Conservation (phyloP, 2,329 filamentous ascomycete species). For the Monosporascus sp. region DNA sequence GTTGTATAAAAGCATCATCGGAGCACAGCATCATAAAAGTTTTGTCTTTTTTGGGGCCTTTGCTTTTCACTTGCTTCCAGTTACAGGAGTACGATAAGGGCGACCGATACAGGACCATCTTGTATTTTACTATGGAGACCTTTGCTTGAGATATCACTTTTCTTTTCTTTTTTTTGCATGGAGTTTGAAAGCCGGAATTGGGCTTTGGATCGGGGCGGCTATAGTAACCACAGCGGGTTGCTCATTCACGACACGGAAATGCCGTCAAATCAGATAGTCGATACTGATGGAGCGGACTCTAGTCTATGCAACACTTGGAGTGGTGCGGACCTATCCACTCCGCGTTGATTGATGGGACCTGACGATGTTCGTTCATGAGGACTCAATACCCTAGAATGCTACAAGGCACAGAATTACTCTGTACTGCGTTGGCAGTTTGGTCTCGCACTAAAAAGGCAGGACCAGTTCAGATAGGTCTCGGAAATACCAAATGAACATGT, state of each 20-base stretch:
- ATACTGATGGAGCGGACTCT: neutral
- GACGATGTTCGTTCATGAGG: neutral
- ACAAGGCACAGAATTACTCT: neutral
- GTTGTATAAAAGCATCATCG: slow-evolving; percentile 45
- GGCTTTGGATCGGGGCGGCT: slow-evolving; percentile 16
- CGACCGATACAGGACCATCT: slow-evolving; percentile 18
- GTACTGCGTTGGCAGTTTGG: neutral
- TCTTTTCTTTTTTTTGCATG: slow-evolving; percentile 24
- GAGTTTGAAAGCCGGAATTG: slow-evolving; percentile 20
- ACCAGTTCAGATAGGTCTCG: neutral
- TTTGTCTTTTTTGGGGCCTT: slow-evolving; percentile 26
- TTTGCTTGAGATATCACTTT: slow-evolving; percentile 25
- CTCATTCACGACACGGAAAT: neutral
- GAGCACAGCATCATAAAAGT: slow-evolving; percentile 47
- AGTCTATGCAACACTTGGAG: neutral
- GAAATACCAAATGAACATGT: neutral
- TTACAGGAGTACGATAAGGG: slow-evolving; percentile 24
- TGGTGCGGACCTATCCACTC: neutral
- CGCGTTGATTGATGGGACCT: neutral
- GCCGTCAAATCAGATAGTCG: slow-evolving; percentile 2
- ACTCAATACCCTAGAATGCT: neutral
- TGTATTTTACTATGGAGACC: slow-evolving; percentile 23
- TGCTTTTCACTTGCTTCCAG: slow-evolving; percentile 23
- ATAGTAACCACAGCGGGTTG: slow-evolving; percentile 10
- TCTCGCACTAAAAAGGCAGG: neutral